These are phyloP conservation scores for Lactarius tabidus DNA, from an alignment of 768 basidiomycete species.

Conservation along the genomic window DNA sequence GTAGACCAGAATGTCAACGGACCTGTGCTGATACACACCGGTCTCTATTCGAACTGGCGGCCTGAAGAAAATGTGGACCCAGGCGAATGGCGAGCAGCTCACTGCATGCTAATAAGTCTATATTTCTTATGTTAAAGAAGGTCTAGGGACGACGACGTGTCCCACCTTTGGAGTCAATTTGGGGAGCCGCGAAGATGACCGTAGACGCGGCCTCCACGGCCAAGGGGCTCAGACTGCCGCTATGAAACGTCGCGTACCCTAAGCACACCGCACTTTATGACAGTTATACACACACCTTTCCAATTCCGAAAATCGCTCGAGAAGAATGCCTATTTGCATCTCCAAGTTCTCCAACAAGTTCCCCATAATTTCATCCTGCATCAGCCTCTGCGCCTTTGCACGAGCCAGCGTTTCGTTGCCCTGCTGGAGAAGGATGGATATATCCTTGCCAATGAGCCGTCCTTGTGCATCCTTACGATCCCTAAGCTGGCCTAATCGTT, in stretches of 20 bases:
- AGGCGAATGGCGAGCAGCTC: constrained; percentile 53
- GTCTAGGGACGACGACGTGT: neutral
- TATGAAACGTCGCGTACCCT: constrained; percentile 23
- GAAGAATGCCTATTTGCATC: constrained; percentile 59
- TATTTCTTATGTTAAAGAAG: neutral
- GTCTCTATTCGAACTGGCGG: constrained; percentile 49
- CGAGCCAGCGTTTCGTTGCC: constrained; percentile 61
- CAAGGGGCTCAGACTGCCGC: constrained; percentile 44
- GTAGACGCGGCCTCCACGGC: constrained; percentile 66
- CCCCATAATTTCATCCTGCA: constrained; percentile 56
- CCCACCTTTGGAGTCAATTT: constrained; percentile 55
- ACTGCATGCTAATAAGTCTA: constrained; percentile 57
- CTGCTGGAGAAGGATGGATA: constrained; percentile 60
- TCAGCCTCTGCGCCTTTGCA: constrained; percentile 64
- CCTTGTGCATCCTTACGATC: constrained; percentile 64
- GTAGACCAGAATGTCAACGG: constrained; percentile 1
- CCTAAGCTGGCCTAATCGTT: constrained; percentile 65
- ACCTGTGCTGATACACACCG: constrained; percentile 53
- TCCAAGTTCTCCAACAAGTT: constrained; percentile 64
- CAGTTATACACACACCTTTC: constrained; percentile 40
- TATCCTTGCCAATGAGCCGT: constrained; percentile 59
- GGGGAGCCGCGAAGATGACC: constrained; percentile 58
- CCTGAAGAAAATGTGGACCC: constrained; percentile 52
- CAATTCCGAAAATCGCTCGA: constrained; percentile 56
- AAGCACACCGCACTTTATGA: neutral